Conservation (phyloP, 2,329 filamentous ascomycete species). For the Plenodomus tracheiphilus region DNA sequence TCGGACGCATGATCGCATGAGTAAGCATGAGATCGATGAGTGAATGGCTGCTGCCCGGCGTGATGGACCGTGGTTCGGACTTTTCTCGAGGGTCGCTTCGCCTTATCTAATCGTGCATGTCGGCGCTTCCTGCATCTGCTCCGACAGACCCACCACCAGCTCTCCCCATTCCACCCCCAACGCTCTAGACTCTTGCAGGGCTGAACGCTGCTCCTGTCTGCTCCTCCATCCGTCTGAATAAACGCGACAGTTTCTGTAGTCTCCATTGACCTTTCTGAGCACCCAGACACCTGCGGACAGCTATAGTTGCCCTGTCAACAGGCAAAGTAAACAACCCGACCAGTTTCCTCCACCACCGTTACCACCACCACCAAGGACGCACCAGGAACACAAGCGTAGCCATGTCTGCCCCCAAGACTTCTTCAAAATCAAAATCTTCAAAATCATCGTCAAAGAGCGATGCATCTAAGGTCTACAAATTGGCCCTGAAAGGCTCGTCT, state of each 20-base stretch:
- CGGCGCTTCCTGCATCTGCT: conserved; percentile 12
- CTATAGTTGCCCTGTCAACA: conserved; percentile 38
- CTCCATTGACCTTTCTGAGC: background rate
- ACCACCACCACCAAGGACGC: background rate
- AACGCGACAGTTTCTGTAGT: background rate
- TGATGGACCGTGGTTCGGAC: conserved; percentile 4
- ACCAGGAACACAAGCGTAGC: conserved; percentile 6
- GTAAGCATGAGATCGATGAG: conserved; percentile 38
- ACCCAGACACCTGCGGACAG: background rate
- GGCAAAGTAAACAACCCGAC: conserved; percentile 26
- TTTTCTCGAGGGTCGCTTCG: conserved; percentile 7
- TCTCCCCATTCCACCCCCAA: background rate
- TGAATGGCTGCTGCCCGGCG: conserved; percentile 9
- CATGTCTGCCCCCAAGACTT: conserved; percentile 39
- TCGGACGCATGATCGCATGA: conserved; percentile 56
- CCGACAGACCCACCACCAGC: conserved; percentile 13
- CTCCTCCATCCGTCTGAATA: background rate
- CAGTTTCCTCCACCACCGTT: background rate
- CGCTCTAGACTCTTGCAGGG: background rate
- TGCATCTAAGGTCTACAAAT: conserved; percentile 91
- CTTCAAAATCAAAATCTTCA: conserved; percentile 30
- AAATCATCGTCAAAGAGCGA: conserved; percentile 56
- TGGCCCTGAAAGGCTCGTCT: conserved; percentile 81
- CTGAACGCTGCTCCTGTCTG: background rate
- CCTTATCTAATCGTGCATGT: conserved; percentile 29